These are phyloP conservation scores for Hypoxylon fragiforme DNA, from an alignment of 495 filamentous ascomycete species.

Conservation along the genomic window DNA sequence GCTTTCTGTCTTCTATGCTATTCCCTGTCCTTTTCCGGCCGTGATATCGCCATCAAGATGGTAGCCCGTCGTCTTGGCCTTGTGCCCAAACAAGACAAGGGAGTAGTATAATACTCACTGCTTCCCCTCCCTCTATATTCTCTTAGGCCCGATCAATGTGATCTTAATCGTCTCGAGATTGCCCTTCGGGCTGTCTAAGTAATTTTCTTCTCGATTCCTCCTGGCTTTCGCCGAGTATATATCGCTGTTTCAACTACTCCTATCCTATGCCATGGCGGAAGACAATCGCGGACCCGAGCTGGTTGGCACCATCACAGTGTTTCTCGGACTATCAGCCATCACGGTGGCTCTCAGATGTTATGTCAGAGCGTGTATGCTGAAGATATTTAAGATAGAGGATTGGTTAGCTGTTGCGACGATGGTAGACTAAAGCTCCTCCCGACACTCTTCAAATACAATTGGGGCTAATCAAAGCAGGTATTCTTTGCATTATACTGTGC, in stretches of 20 bases:
- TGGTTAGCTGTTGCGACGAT: slow-evolving; percentile 31
- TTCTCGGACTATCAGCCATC: slow-evolving; percentile 24
- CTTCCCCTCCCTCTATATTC: not conserved
- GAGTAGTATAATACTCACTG: not conserved
- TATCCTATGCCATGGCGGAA: slow-evolving; percentile 5
- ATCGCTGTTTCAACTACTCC: not conserved
- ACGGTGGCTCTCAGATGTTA: slow-evolving; percentile 33
- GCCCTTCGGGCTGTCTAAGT: slow-evolving; percentile 20
- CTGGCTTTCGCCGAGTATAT: not conserved
- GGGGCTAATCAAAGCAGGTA: slow-evolving; percentile 14
- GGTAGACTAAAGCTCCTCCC: slow-evolving; percentile 6
- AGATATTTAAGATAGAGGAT: slow-evolving; percentile 31
- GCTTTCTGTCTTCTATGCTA: slow-evolving; percentile 5
- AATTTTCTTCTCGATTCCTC: not conserved
- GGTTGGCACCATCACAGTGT: slow-evolving; percentile 5
- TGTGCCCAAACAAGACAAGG: not conserved
- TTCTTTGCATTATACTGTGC: slow-evolving; percentile 20
- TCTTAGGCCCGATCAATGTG: slow-evolving; percentile 7
- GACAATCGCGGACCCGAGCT: slow-evolving; percentile 31
- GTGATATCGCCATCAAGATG: not conserved
- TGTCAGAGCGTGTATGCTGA: slow-evolving; percentile 24
- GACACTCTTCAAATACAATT: not conserved
- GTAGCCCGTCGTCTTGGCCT: slow-evolving; percentile 2
- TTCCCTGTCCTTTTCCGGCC: not conserved
- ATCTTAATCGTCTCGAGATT: slow-evolving; percentile 2